Evolutionary conservation across 345 rosid genomes (phyloP), one percentile per base, ranked within the genome.

Genomic region (Litchi chinensis): DNA sequence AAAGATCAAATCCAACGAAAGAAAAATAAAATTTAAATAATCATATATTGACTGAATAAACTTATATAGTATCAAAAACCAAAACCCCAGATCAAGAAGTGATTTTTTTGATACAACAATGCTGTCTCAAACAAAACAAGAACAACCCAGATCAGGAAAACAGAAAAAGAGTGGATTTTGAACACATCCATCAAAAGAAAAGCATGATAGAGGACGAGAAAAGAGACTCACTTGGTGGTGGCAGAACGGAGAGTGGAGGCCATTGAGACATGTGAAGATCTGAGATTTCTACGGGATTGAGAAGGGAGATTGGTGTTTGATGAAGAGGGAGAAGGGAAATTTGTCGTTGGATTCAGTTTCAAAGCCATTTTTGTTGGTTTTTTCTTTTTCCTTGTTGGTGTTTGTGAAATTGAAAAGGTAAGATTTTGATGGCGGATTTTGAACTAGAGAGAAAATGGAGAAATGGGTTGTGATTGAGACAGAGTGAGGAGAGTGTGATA

Each of bases 261-360:
- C 88, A 90, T 86, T 86, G 54, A 73, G n/a, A 90, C 81, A 70
- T 76, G 72, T 9, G 87, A 82, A 78, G 87, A 89, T 83, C 83
- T 82, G 72, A 74, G 71, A 71, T 32, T 16, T 19, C 56, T 21
- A n/a, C 39, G 80, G 69, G 79, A 67, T 76, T 66, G 85, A 66
- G 66, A 54, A 73, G 80, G 81, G 64, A 79, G 83, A 57, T 68
- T 74, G 44, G 74, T 77, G 62, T 71, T 21, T 65, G 71, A 75
- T n/a, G 81, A 19, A 4, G 73, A 69, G n/a, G 63, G 24, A 9
- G 87, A 82, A 0, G 87, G 80, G 56, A 75, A 77, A 9, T 76
- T 76, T 48, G 71, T 19, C 0, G 71, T 74, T 65, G 79, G 84
- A 82, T 83, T 88, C 80, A 88, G 72, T 67, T 84, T 72, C 65